Conservation (phyloP, 768 basidiomycete genomes). For the Mycena maculata region DNA sequence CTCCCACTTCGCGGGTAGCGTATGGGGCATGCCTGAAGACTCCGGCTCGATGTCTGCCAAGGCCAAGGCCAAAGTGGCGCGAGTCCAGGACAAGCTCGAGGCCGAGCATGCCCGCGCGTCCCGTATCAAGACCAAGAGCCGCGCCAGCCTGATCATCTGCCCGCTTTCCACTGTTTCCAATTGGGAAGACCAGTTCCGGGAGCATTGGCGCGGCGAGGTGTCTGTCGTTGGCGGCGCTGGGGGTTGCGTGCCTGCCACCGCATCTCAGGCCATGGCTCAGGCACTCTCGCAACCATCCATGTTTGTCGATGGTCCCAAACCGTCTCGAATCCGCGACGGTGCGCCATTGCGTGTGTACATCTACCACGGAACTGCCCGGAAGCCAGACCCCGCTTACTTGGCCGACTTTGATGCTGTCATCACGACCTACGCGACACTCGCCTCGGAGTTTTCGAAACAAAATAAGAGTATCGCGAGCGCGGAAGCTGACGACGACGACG, state of each 20-base stretch:
- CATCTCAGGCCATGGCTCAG: constrained; percentile 50
- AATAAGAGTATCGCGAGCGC: constrained; percentile 67
- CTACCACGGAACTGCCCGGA: constrained; percentile 92
- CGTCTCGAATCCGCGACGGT: constrained; percentile 56
- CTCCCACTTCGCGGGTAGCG: constrained; percentile 79
- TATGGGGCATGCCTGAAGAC: constrained; percentile 86
- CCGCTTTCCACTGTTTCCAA: constrained; percentile 97
- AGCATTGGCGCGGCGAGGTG: constrained; percentile 95
- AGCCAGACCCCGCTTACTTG: constrained; percentile 86
- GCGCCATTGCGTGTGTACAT: constrained; percentile 86
- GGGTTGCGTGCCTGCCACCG: constrained; percentile 51
- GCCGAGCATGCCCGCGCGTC: constrained; percentile 76
- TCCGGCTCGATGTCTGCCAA: constrained; percentile 54
- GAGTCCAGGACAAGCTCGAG: constrained; percentile 76
- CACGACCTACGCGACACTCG: constrained; percentile 96
- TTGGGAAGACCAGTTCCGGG: constrained; percentile 98
- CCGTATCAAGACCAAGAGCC: constrained; percentile 83
- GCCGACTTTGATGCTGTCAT: constrained; percentile 97
- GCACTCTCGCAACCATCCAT: constrained; percentile 47
- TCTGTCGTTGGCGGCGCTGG: constrained; percentile 84
- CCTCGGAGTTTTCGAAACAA: constrained; percentile 95
- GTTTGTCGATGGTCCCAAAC: constrained; percentile 47
- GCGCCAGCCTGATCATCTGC: constrained; percentile 96
- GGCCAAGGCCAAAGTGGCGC: constrained; percentile 74
- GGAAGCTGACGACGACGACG: constrained; percentile 77